Percentiles rank a stretch among this genome's conserved stretches.
These are phyloP conservation scores for Metschnikowia corniflorae DNA, from an alignment of 805 yeast species.

Conservation along the genomic window DNA sequence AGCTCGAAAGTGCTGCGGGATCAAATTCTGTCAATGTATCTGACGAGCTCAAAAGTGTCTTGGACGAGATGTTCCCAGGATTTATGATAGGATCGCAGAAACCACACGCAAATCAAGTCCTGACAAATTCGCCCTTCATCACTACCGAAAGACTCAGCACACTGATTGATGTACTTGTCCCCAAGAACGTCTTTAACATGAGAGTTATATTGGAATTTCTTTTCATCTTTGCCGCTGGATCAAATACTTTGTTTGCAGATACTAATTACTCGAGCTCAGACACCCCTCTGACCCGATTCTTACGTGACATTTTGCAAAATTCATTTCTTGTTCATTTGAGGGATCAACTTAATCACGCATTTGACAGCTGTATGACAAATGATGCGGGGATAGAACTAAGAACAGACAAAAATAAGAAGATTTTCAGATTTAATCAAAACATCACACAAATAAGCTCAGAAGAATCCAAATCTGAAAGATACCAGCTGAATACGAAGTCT, in stretches of 20 bases:
- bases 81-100: constrained; percentile 30
- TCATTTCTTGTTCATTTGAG: constrained; percentile 65
- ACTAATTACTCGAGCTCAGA: constrained; percentile 9
- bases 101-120: constrained; percentile 2
- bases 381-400: constrained; percentile 9
- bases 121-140: constrained; percentile 44
- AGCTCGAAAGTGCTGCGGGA: constrained; percentile 30
- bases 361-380: constrained; percentile 36
- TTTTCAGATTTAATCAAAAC: constrained; percentile 9
- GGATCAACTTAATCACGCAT: constrained; percentile 49
- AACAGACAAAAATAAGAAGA: constrained; percentile 2
- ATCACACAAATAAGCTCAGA: constrained; percentile 6
- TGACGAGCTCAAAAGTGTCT: constrained; percentile 28
- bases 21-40: constrained; percentile 20
- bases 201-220: constrained; percentile 72
- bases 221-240: constrained; percentile 61
- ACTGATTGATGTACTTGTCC: constrained; percentile 61
- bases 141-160: constrained; percentile 54
- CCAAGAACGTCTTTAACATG: constrained; percentile 75
- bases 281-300: constrained; percentile 40
- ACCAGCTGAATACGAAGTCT: constrained; percentile 1
- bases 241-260: constrained; percentile 31
- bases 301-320: constrained; percentile 59
- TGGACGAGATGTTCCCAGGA: constrained; percentile 72
- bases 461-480: constrained; percentile 3